Evolutionary conservation across 2,329 filamentous ascomycete species (phyloP).

Genomic region (Aspergillus melleus): DNA sequence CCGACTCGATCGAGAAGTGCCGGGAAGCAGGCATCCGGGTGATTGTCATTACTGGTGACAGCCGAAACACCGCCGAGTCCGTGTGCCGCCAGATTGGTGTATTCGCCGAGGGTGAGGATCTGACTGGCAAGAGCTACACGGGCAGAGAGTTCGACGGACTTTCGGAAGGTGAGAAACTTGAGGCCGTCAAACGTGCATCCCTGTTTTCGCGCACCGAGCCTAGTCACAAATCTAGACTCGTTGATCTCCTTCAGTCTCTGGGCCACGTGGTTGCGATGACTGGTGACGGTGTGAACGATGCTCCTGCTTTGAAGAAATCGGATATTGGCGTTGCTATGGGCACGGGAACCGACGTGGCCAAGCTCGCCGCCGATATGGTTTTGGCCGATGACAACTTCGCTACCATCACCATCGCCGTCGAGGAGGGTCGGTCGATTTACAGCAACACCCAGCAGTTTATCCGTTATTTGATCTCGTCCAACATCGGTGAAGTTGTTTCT

Average conservation of each 20-base stretch:
- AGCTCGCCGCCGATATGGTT: slow-evolving; percentile 97
- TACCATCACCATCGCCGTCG: slow-evolving; percentile 92
- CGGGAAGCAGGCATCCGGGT: slow-evolving; percentile 92
- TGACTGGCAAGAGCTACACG: slow-evolving; percentile 90
- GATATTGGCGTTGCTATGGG: slow-evolving; percentile 99
- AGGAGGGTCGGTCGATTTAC: slow-evolving; percentile 97
- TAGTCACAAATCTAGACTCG: slow-evolving; percentile 93
- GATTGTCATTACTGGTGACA: slow-evolving; percentile 97
- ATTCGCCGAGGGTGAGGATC: slow-evolving; percentile 77
- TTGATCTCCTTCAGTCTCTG: slow-evolving; percentile 89
- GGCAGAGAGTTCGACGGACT: slow-evolving; percentile 92
- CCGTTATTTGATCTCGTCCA: slow-evolving; percentile 96
- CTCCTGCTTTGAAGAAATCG: slow-evolving; percentile 94
- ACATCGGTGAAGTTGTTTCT: slow-evolving; percentile 98
- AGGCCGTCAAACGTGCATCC: slow-evolving; percentile 80
- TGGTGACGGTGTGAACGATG: slow-evolving; percentile 97
- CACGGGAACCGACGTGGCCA: slow-evolving; percentile 93
- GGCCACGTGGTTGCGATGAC: slow-evolving; percentile 99
- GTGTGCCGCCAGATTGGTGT: slow-evolving; percentile 97
- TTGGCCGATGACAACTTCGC: slow-evolving; percentile 98
- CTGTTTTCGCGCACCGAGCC: slow-evolving; percentile 97
- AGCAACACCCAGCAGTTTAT: slow-evolving; percentile 99
- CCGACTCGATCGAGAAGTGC: slow-evolving; percentile 81
- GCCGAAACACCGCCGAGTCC: slow-evolving; percentile 94
- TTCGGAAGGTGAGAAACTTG: slow-evolving; percentile 73